Percentiles rank a stretch among this genome's conserved stretches.
Evolutionary conservation across 1,284 basidiomycete genomes (phyloP).

Genomic region (Mycena citricolor): DNA sequence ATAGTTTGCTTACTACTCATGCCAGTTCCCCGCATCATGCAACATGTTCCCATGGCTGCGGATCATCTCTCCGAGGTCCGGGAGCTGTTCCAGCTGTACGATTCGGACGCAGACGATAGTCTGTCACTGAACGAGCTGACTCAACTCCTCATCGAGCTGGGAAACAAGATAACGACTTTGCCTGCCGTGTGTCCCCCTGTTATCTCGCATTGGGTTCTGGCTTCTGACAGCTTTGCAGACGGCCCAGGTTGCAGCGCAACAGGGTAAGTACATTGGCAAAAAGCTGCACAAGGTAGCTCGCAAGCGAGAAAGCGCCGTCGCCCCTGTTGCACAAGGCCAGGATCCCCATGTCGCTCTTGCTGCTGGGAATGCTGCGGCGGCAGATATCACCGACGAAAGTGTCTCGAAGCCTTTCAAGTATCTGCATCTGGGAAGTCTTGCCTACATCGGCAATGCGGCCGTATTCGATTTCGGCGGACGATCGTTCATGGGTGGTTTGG

Average conservation of each 20-base stretch:
- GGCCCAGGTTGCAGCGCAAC: conserved; percentile 90
- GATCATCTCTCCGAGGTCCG: conserved; percentile 73
- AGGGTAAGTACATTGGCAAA: conserved; percentile 89
- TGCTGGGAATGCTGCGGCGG: conserved; percentile 30
- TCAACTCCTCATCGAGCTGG: conserved; percentile 80
- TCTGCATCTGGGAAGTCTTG: conserved; percentile 78
- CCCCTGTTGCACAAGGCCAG: conserved; percentile 48
- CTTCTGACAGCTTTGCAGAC: conserved; percentile 51
- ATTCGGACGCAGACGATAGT: conserved; percentile 81
- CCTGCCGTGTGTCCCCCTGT: conserved; percentile 70
- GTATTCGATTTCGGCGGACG: conserved; percentile 90
- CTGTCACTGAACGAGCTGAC: conserved; percentile 90
- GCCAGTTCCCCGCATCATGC: conserved; percentile 77
- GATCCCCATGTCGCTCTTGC: conserved; percentile 9
- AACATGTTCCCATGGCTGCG: conserved; percentile 82
- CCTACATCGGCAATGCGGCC: conserved; percentile 92
- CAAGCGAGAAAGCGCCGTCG: conserved; percentile 36
- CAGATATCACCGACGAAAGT: conserved; percentile 58
- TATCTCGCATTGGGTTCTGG: conserved; percentile 7
- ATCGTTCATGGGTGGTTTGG: conserved; percentile 84
- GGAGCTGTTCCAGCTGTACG: conserved; percentile 87
- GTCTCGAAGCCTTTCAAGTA: conserved; percentile 78
- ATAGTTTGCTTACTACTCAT: no score
- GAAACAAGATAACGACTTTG: conserved; percentile 87
- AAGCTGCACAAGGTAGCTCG: conserved; percentile 76